phyloP scores from a whole-genome alignment of 345 rosid genomes.

The Aquilaria sinensis region DNA sequence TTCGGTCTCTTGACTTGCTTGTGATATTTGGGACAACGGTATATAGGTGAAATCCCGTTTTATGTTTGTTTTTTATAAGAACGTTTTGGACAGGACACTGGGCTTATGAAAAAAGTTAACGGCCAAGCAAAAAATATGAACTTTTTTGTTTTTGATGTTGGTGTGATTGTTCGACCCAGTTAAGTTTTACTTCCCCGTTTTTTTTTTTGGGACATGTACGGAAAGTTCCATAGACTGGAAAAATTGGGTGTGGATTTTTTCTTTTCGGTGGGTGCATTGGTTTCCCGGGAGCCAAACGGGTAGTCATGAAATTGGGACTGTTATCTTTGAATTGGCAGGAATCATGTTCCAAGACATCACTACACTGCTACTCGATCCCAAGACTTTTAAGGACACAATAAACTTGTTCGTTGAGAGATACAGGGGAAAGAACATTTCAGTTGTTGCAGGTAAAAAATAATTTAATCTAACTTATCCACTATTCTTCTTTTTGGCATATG shows the following conservation, averaged over 20 bases:
- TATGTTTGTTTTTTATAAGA: too few species aligned
- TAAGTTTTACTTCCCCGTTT: neutral
- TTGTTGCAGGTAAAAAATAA: slow-evolving; percentile 75
- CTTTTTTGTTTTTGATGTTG: neutral
- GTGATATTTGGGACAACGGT: slow-evolving; percentile 7
- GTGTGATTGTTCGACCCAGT: neutral
- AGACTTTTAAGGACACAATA: slow-evolving; percentile 85
- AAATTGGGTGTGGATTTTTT: too few species aligned
- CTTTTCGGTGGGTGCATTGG: neutral
- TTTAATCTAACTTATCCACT: neutral
- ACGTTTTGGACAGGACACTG: too few species aligned
- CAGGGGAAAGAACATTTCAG: slow-evolving; percentile 79
- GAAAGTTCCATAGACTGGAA: neutral
- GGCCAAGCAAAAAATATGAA: neutral
- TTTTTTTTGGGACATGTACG: neutral
- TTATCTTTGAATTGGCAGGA: slow-evolving; percentile 39
- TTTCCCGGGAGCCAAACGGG: neutral
- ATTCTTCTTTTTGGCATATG: slow-evolving; percentile 5
- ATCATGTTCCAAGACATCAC: slow-evolving; percentile 98
- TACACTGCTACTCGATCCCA: slow-evolving; percentile 76
- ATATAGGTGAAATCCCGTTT: neutral
- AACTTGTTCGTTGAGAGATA: slow-evolving; percentile 93
- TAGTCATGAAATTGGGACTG: neutral
- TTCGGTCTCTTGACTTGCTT: slow-evolving; percentile 9
- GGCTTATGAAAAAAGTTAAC: too few species aligned